Conservation (phyloP, 2,329 filamentous ascomycete species). For the Xylaria sp. region DNA sequence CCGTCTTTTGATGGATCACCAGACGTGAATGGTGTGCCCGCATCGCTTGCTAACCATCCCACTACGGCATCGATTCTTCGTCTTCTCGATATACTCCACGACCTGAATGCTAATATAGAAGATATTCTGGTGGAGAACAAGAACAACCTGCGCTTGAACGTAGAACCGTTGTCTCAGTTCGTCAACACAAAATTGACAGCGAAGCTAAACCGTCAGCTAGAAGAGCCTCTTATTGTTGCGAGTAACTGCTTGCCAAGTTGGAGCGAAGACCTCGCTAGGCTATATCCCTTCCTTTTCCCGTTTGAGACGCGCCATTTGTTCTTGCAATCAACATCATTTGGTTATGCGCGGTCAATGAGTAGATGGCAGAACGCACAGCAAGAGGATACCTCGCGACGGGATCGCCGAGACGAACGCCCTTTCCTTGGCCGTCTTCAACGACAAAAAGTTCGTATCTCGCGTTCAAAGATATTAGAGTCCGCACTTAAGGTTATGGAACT, state of each 20-base stretch:
- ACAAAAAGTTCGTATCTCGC: constrained; percentile 97
- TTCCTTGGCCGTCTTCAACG: constrained; percentile 92
- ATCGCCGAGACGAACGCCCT: constrained; percentile 88
- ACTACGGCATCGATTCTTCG: constrained; percentile 88
- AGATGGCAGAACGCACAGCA: constrained; percentile 94
- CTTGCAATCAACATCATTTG: constrained; percentile 96
- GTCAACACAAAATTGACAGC: constrained; percentile 99
- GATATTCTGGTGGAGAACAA: constrained; percentile 86
- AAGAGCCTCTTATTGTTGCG: constrained; percentile 95
- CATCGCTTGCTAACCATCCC: constrained; percentile 83
- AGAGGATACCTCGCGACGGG: constrained; percentile 80
- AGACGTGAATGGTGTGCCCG: constrained; percentile 71
- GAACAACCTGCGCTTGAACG: constrained; percentile 74
- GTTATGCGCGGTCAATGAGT: constrained; percentile 96
- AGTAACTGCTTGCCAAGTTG: constrained; percentile 95
- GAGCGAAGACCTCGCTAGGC: constrained; percentile 92
- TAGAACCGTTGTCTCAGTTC: constrained; percentile 90
- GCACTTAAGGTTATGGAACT: constrained; percentile 99
- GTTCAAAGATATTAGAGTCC: constrained; percentile 93
- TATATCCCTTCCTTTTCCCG: constrained; percentile 97
- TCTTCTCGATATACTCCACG: constrained; percentile 88
- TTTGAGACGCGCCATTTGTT: constrained; percentile 98
- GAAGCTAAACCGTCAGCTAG: constrained; percentile 94
- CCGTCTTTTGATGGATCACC: constrained; percentile 60
- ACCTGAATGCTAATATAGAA: constrained; percentile 91